A percentile compares a stretch with the other conserved stretches of the same genome.
phyloP scores from a whole-genome alignment of 106 monocot species.

The Gastrodia elata region DNA sequence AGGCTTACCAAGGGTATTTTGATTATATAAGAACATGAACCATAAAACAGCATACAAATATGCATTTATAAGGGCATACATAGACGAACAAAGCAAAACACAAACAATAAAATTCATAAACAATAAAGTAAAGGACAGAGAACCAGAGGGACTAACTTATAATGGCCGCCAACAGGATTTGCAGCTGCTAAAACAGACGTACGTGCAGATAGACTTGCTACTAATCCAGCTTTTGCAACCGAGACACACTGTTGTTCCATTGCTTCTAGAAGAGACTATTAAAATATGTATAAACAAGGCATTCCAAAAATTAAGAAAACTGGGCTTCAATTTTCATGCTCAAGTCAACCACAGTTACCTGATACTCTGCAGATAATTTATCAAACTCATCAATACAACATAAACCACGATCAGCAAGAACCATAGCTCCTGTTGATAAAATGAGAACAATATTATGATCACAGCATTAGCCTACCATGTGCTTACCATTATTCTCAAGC shows the following conservation, averaged over 20 bases:
- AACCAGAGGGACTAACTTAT: constrained; percentile 43
- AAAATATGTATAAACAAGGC: constrained; percentile 2
- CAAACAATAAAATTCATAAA: not conserved
- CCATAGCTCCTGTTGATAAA: constrained; percentile 76
- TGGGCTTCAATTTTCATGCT: not conserved
- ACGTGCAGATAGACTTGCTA: constrained; percentile 92
- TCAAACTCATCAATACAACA: constrained; percentile 99
- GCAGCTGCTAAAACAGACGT: constrained; percentile 93
- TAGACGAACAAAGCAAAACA: not conserved
- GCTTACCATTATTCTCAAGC: no score
- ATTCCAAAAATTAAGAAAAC: not conserved
- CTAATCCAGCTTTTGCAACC: constrained; percentile 96
- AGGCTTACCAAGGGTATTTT: no score
- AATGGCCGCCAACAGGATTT: constrained; percentile 98
- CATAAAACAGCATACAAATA: not conserved
- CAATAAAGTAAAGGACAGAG: not conserved
- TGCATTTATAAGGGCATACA: not conserved
- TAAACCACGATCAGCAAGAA: constrained; percentile 91
- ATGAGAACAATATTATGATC: not conserved
- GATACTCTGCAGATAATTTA: constrained; percentile 97
- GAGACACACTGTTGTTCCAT: constrained; percentile 99
- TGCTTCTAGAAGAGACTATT: constrained; percentile 83
- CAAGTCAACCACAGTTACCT: constrained; percentile 30
- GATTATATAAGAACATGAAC: no score
- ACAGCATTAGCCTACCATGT: not conserved